Conservation (phyloP, 2,329 filamentous ascomycete genomes). For the Colletotrichum sp. region DNA sequence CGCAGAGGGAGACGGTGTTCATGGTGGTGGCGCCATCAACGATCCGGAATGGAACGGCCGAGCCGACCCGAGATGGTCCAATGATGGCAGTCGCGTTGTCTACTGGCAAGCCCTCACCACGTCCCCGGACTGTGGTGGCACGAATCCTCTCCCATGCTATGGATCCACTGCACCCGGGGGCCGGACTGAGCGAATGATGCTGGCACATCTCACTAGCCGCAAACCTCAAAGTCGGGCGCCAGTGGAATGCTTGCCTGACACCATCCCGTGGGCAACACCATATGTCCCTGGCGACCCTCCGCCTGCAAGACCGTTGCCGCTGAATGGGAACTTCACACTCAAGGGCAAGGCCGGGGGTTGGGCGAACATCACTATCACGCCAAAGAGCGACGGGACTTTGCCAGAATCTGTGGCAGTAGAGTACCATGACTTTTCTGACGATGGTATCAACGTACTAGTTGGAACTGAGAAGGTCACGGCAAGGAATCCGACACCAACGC, state of each 20-base stretch:
- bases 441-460: constrained; percentile 33
- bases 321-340: constrained; percentile 23
- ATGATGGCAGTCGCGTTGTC: constrained; percentile 43
- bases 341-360: constrained; percentile 17
- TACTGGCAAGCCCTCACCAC: constrained; percentile 41
- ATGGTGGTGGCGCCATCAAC: constrained; percentile 34
- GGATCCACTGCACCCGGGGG: constrained; percentile 39
- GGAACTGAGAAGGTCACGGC: constrained; percentile 39
- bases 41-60: constrained; percentile 48
- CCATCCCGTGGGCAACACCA: neutral
- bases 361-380: constrained; percentile 25
- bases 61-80: constrained; percentile 44
- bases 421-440: constrained; percentile 42
- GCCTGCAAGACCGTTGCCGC: neutral
- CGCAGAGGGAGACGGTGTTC: constrained; percentile 28
- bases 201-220: constrained; percentile 39
- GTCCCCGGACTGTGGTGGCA: constrained; percentile 42
- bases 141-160: constrained; percentile 42
- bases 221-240: constrained; percentile 28
- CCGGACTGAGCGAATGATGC: constrained; percentile 40
- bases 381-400: neutral
- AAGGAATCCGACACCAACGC: constrained; percentile 23
- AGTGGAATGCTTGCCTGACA: neutral
- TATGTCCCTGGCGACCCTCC: neutral
- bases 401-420: constrained; percentile 32